A percentile compares a stretch with the other conserved stretches of the same genome.
These are phyloP conservation scores for Ustilago hordei DNA, from an alignment of 1,284 basidiomycete genomes.

Conservation along the genomic window DNA sequence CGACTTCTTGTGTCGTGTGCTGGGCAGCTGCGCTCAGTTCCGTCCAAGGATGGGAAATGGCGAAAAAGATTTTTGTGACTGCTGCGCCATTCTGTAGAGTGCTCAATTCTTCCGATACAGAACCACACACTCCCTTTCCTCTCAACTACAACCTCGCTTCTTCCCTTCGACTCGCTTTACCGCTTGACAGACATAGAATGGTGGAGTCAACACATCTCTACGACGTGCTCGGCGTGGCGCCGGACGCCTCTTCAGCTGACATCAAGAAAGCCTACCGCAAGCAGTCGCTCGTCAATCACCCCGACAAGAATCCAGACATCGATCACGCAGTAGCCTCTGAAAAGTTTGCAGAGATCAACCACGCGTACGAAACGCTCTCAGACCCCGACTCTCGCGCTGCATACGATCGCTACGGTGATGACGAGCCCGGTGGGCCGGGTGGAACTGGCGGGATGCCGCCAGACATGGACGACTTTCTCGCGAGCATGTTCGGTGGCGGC, in stretches of 20 bases:
- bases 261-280: constrained; percentile 80
- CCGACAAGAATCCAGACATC: constrained; percentile 65
- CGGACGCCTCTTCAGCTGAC: constrained; percentile 82
- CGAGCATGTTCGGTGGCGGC: constrained; percentile 63
- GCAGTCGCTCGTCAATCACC: constrained; percentile 63
- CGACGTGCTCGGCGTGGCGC: constrained; percentile 75
- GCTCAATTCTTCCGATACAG: background rate
- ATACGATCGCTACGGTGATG: constrained; percentile 65
- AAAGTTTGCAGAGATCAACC: constrained; percentile 65
- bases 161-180: background rate
- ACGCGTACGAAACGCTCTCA: constrained; percentile 65
- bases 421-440: constrained; percentile 40
- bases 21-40: too few relatives aligned
- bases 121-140: background rate
- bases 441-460: constrained; percentile 49
- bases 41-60: background rate
- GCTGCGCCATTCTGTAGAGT: background rate
- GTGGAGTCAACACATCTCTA: constrained; percentile 58
- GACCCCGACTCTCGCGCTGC: constrained; percentile 60
- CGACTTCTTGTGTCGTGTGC: constrained; percentile 7
- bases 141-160: background rate
- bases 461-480: constrained; percentile 61
- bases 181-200: constrained; percentile 16
- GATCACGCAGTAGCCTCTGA: constrained; percentile 57
- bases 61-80: constrained; percentile 8